A percentile compares a stretch with the other conserved stretches of the same genome.
phyloP scores from a whole-genome alignment of 768 basidiomycete species.

The Termitomyces sp. region DNA sequence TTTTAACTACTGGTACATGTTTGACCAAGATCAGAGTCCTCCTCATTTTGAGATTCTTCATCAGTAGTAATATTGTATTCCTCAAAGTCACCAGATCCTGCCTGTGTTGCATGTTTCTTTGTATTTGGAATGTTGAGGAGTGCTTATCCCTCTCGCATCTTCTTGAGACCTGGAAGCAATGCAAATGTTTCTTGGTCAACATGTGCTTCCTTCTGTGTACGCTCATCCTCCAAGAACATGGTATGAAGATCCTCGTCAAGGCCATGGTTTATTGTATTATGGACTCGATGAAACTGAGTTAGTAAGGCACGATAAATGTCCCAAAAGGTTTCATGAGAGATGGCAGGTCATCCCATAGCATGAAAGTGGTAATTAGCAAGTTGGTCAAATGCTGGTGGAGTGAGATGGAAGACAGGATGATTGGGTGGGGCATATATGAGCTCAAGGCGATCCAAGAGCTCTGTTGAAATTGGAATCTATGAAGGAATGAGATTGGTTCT shows the following conservation, averaged over 20 bases:
- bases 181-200: background rate
- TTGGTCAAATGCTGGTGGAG: background rate
- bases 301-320: background rate
- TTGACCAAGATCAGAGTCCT: no score
- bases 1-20: no score
- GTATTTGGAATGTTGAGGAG: no score
- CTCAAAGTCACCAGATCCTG: no score
- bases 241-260: background rate
- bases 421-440: background rate
- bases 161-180: background rate
- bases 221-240: background rate
- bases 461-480: background rate
- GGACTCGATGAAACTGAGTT: background rate
- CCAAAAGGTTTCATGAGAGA: background rate
- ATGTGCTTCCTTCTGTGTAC: background rate
- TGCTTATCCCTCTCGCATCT: no score
- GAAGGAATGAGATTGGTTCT: background rate
- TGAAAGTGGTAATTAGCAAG: background rate
- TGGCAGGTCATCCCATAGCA: background rate
- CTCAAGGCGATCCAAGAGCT: background rate
- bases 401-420: background rate
- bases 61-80: no score
- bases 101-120: no score
- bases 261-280: background rate
- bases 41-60: no score